Conservation (phyloP, 2,329 filamentous ascomycete species). For the Pseudogymnoascus sp. region DNA sequence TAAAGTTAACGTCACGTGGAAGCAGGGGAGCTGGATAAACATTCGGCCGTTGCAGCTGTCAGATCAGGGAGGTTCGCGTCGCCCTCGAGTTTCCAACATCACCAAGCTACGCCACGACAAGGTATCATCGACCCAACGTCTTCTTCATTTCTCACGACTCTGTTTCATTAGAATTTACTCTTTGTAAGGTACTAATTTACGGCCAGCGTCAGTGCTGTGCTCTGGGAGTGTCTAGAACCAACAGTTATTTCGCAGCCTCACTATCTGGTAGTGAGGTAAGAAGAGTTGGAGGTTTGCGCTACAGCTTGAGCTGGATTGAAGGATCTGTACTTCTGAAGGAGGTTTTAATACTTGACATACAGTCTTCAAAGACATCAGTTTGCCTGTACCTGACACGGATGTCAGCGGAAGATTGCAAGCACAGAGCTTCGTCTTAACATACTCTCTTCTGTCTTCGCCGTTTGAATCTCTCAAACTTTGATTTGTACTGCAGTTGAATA, state of each 20-base stretch:
- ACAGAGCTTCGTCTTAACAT: constrained; percentile 56
- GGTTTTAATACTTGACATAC: constrained; percentile 7
- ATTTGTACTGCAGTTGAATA: constrained; percentile 22
- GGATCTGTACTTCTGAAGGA: constrained; percentile 6
- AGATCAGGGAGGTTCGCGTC: constrained; percentile 8
- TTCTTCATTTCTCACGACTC: neutral
- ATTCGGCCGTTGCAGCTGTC: neutral
- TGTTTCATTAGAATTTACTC: neutral
- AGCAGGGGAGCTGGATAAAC: neutral
- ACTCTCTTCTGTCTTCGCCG: constrained; percentile 33
- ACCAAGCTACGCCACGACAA: neutral
- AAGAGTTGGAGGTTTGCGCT: constrained; percentile 1
- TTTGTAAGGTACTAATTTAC: neutral
- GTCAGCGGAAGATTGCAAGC: constrained; percentile 40
- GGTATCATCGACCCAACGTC: constrained; percentile 1
- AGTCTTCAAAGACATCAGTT: constrained; percentile 9
- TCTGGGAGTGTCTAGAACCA: neutral
- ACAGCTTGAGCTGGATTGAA: constrained; percentile 8
- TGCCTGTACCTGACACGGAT: constrained; percentile 6
- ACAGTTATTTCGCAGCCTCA: neutral
- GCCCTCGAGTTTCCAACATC: neutral
- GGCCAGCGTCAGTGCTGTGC: neutral
- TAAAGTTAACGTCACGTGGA: neutral
- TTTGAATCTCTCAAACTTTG: constrained; percentile 28
- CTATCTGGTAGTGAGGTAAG: neutral